Evolutionary conservation across 2,329 filamentous ascomycete species (phyloP), one percentile per base, ranked within the genome.

Genomic region (Periconia sp.): DNA sequence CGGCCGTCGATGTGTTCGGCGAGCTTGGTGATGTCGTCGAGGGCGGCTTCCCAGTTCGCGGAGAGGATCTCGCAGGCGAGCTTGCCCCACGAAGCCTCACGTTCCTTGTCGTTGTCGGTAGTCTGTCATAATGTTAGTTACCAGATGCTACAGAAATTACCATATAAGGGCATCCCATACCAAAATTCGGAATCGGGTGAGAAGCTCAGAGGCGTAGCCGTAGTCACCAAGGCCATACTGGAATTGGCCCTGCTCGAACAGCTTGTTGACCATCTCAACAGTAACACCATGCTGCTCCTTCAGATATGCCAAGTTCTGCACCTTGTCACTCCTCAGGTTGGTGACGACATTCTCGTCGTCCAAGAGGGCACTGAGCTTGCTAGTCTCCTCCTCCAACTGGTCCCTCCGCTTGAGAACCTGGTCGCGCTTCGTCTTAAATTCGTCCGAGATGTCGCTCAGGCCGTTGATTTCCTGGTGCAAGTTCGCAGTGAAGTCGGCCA

Each of bases 191-290:
- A 97, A 99, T 74, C 96, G 91, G 81, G 97, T 97, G 49, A 99
- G 87, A 64, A 96, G 83, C 73, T 97, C 94, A 59, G 92, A 89
- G 31, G 94, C 93, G 65, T 89, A 89, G 50, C 81, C 86, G 77
- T 99, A 99, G 79, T 92, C 91, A 63, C 94, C 94, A 74, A 92
- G 97, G 80, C 91, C 93, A 81, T 97, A 99, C 81, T 96, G 91
- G 79, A 97, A 97, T 76, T 94, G 90, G 66, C 94, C 94, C 70
- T 92, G 96, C 70, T 97, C 92, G 79, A 93, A 96, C 52, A 99
- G 88, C 62, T 90, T 89, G 77, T 97, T 89, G 65, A 99, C 92
- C 90, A 96, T 97, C 59, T 97, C 92, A 68, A 88, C 83, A 37
- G 92, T 97, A 62, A 97, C 94, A 62, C 88, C 90, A 77, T 99